Percentiles rank a stretch among this genome's conserved stretches.
Conservation (phyloP, 1,139 yeast species). For the Blastobotrys buckinghamii region DNA sequence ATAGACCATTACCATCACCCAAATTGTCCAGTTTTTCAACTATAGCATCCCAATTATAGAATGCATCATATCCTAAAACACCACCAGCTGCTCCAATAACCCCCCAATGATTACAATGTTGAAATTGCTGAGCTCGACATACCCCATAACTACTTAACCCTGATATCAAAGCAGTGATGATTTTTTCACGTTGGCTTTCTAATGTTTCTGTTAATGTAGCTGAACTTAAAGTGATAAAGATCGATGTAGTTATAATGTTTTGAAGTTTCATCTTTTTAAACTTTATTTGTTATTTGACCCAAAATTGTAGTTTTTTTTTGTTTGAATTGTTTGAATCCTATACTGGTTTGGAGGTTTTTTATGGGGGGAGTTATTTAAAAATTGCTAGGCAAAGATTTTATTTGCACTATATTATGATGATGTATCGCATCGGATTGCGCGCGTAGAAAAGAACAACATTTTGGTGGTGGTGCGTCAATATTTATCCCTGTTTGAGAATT, state of each 20-base stretch:
- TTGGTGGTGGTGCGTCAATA: no score
- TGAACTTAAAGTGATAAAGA: not conserved
- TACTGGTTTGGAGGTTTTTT: no score
- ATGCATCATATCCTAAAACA: not conserved
- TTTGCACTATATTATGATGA: no score
- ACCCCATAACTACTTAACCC: not conserved
- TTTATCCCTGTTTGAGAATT: no score
- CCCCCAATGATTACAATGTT: slow-evolving; percentile 2
- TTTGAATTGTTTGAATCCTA: no score
- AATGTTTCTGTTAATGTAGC: not conserved
- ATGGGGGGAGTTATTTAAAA: no score
- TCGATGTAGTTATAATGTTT: not conserved
- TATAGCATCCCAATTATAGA: not conserved
- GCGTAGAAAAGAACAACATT: no score
- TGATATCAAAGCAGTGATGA: not conserved
- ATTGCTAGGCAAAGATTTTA: no score
- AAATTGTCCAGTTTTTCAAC: not conserved
- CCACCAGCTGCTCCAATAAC: slow-evolving; percentile 7
- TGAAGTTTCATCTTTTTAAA: not conserved
- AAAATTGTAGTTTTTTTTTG: no score
- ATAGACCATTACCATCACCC: not conserved
- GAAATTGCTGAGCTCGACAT: not conserved
- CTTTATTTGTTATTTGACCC: not conserved
- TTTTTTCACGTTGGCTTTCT: not conserved
- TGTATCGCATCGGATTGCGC: no score